Evolutionary conservation across 768 basidiomycete genomes (phyloP).

Genomic region (Tubosaeta brunneosetosa): DNA sequence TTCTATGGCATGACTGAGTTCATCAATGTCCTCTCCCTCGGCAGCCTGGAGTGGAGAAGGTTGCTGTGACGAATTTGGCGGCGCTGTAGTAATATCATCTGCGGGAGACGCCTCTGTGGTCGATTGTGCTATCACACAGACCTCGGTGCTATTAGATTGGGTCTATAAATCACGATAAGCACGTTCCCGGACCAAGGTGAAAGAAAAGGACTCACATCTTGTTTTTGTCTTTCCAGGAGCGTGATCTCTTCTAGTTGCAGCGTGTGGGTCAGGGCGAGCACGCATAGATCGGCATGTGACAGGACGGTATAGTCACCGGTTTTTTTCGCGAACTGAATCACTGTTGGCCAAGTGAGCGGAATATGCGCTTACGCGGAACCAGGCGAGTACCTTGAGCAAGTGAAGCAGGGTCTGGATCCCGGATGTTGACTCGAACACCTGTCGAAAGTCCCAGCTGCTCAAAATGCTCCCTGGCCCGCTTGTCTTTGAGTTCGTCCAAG

Average conservation of each 20-base stretch:
- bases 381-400: slow-evolving; percentile 52
- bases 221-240: slow-evolving; percentile 23
- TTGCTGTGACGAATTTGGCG: slow-evolving; percentile 1
- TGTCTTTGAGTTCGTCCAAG: slow-evolving; percentile 84
- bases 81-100: slow-evolving; percentile 3
- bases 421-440: slow-evolving; percentile 70
- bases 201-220: slow-evolving; percentile 22
- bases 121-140: not conserved
- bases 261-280: slow-evolving; percentile 83
- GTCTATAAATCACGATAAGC: slow-evolving; percentile 8
- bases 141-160: not conserved
- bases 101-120: not conserved
- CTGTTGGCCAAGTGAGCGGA: slow-evolving; percentile 39
- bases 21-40: not conserved
- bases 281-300: slow-evolving; percentile 85
- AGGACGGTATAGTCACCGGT: slow-evolving; percentile 94
- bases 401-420: slow-evolving; percentile 64
- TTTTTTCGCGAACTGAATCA: slow-evolving; percentile 88
- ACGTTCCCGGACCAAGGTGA: not conserved
- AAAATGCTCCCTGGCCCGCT: slow-evolving; percentile 81
- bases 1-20: slow-evolving; percentile 10
- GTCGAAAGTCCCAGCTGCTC: slow-evolving; percentile 70
- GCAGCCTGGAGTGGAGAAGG: not conserved
- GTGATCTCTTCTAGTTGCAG: slow-evolving; percentile 55
- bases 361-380: slow-evolving; percentile 1